Conservation (phyloP, 768 basidiomycete genomes). For the Chalciporus sphaerocephalus region DNA sequence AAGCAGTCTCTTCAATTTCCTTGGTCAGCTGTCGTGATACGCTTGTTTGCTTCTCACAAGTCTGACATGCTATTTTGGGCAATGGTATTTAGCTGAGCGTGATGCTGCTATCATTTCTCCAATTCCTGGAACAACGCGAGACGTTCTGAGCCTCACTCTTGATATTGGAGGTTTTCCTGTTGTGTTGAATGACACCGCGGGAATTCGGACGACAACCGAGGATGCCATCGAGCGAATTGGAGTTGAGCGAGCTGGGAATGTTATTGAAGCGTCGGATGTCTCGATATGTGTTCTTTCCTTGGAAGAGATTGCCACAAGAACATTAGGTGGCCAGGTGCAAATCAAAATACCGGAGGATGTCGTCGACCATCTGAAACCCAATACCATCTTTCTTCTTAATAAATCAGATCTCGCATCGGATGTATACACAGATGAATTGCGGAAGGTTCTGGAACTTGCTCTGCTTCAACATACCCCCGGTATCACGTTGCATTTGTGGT, state of each 20-base stretch:
- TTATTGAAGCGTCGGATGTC: constrained; percentile 61
- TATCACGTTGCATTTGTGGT: constrained; percentile 42
- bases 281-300: constrained; percentile 80
- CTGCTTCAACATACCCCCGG: constrained; percentile 4
- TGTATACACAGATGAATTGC: constrained; percentile 4
- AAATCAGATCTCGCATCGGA: constrained; percentile 58
- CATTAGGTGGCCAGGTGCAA: constrained; percentile 1
- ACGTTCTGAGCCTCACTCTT: constrained; percentile 78
- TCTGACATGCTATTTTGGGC: background rate
- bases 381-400: constrained; percentile 74
- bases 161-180: constrained; percentile 88
- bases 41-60: background rate
- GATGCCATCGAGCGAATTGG: constrained; percentile 74
- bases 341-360: constrained; percentile 46
- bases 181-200: constrained; percentile 81
- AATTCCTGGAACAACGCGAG: constrained; percentile 85
- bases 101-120: constrained; percentile 89
- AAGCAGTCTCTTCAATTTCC: constrained; percentile 79
- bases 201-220: constrained; percentile 65
- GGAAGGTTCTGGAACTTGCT: constrained; percentile 17
- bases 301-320: constrained; percentile 35
- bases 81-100: constrained; percentile 58
- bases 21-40: constrained; percentile 45
- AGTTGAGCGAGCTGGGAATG: constrained; percentile 62
- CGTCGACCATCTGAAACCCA: constrained; percentile 42